Evolutionary conservation across 176 grass and related monocot genomes (phyloP), one percentile per base, ranked within the genome.

Genomic region (Eleusine coracana): DNA sequence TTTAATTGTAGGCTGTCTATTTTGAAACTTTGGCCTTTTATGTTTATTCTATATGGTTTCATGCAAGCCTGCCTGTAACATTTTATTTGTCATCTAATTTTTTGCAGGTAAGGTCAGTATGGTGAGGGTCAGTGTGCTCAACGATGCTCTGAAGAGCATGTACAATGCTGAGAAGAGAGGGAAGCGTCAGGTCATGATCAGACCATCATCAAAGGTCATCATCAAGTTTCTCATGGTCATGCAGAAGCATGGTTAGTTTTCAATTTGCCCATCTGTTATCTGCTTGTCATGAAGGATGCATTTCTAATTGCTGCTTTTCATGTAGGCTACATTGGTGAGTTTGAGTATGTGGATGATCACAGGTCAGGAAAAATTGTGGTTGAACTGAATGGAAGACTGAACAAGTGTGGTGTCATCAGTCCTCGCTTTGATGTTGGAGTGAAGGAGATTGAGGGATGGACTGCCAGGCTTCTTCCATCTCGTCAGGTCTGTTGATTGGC

Each of bases 111-210:
- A 92, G 91, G 40, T 39, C 50, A 39, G 15, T 27, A 93, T 90
- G 91, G 91, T 93, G 80, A 93, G 88, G 28, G 56, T 90, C 11
- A 93, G 88, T 12, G 88, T 90, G 36, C 39, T 93, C 25, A 93
- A 93, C 17, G 91, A 93, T 69, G 91, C 91, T 88, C 83, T 90
- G 5, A 93, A 93, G 86, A 88, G 86, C 83, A 93, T 93, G 88
- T 93, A 93, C 76, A 93, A 93, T 73, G 91, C 91, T 56, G 88
- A 93, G 66, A 93, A 93, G 83, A 88, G 88, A 72, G 88, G 92
- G 39, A 94, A 94, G 86, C 73, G 86, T 49, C 88, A 94, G 83
- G 88, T 88, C 70, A 86, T 94, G 88, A 94, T 94, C 56, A 90
- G 92, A 61, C 92, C 92, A 11, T 94, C 92, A 3, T 94, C 88